Base-by-base conservation (phyloP, 257 asterid genomes). In the Anisodus acutangulus region DNA sequence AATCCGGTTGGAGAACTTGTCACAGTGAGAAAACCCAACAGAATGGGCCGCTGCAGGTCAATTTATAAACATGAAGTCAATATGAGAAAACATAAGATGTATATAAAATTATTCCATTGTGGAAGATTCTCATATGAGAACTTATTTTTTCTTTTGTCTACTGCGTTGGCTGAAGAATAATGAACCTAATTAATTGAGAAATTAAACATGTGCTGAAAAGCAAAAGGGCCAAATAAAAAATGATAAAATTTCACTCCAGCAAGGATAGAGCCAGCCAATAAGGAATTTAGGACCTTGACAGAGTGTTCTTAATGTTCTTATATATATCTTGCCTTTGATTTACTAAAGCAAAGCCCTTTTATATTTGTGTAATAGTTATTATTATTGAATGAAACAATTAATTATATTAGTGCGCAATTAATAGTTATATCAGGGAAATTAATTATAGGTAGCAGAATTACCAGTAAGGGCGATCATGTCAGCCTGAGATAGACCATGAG, bases 401-500 rank as follows among this genome's bases (percentile, higher is more conserved):
- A 71, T 2, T 45, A 45, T 49, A 49, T 7, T 4, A 58, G 16
- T n/a, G 39, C 26, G 4, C 17, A 1, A 1, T 43, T 71, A 71
- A 67, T 71, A n/a, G 37, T n/a, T 10, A 72, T 72, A 72, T 19
- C 9, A 47, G 13, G 60, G 53, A 72, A 71, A 16, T 45, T 3
- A 11, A 31, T 31, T 31, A 31, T 31, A 31, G 35, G 35, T 60
- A 57, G 17, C 1, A 60, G 22, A 59, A 2, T 83, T 84, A 95
- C 99, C 97, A n/a, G 98, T 94, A 76, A 95, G 96, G 79, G 99
- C 99, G 67, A 95, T 92, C 98, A 95, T 91, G 87, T 95, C 98
- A 0, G 86, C 58, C 86, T 92, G 98, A 81, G 84, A 26, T 1
- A 94, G 87, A 49, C 96, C 94, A 79, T 79, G 88, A 11, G 93